Base-by-base conservation (phyloP, 768 basidiomycete genomes). In the Piloderma croceum region DNA sequence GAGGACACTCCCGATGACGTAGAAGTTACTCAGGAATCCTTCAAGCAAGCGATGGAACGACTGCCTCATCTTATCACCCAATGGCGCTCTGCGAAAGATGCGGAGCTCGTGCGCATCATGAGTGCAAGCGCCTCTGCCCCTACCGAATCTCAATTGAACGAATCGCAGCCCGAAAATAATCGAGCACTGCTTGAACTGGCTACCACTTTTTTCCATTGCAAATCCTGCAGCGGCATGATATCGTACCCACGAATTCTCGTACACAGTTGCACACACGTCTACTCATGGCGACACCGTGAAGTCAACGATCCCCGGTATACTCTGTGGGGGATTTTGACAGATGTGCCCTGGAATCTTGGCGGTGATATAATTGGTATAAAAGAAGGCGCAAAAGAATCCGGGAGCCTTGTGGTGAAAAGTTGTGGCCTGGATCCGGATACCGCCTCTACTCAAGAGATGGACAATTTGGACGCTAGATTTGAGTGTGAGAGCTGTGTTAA, bases 401-500 rank as follows among this genome's bases (percentile, higher is more conserved):
- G 10, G 27, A 29, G 27, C 27, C 15, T 15, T 9, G 9, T 9
- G 10, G 27, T 15, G 27, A 15, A 15, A 15, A 9, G 27, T 15
- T 40, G 38, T 29, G 38, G 38, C 6, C 5, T 44, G 31, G 38
- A 44, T 31, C 43, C 43, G 4, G 31, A 40, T 18, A 23, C 12
- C n/a, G 38, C 43, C n/a, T 39, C 43, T 19, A 24, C 24, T 7
- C 23, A 39, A 3, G 43, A 44, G 7, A 44, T 44, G 38, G 43
- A 44, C 19, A 3, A 18, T 19, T 18, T 15, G 3, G 23, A 44
- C 18, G 23, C 32, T 1, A 20, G 43, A 27, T 19, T 44, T 12
- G 18, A 11, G 10, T 44, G 43, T 27, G 49, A 54, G 11, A 65
- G n/a, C n/a, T n/a, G n/a, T n/a, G n/a, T n/a, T n/a, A n/a, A n/a